Percentiles rank a stretch among this genome's conserved stretches.
phyloP scores from a whole-genome alignment of 768 basidiomycete genomes.

The Strobilomyces echinocephalus region DNA sequence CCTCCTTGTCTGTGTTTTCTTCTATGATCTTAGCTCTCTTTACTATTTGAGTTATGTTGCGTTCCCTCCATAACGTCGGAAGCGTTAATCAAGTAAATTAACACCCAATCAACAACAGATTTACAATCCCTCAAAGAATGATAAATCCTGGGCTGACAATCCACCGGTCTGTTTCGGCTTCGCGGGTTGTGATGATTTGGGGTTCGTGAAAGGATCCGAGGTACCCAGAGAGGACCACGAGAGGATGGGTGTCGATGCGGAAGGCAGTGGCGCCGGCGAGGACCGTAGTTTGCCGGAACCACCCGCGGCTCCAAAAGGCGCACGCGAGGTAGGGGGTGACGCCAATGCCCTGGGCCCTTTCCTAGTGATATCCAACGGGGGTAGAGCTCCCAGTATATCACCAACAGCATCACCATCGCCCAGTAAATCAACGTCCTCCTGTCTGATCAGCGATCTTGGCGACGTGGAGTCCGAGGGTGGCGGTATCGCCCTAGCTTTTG shows the following conservation, averaged over 20 bases:
- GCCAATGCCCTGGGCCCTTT: background rate
- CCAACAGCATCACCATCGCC: constrained; percentile 7
- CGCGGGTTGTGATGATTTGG: constrained; percentile 4
- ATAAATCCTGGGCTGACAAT: constrained; percentile 77
- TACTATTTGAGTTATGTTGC: background rate
- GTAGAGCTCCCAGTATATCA: background rate
- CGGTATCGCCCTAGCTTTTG: constrained; percentile 26
- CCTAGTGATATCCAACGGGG: background rate
- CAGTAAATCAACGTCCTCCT: constrained; percentile 16
- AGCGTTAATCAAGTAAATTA: background rate
- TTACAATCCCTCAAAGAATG: constrained; percentile 79
- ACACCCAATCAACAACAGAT: background rate
- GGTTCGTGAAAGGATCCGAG: constrained; percentile 8
- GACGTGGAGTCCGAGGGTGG: constrained; percentile 16
- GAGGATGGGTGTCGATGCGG: constrained; percentile 16
- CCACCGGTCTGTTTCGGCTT: constrained; percentile 42
- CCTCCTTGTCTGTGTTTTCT: background rate
- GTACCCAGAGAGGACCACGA: constrained; percentile 12
- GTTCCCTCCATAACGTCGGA: background rate
- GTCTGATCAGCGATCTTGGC: background rate
- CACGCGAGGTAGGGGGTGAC: background rate
- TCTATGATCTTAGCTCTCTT: background rate
- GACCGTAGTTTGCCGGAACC: constrained; percentile 13
- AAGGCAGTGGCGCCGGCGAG: constrained; percentile 12
- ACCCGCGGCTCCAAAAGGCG: constrained; percentile 1